Conservation (phyloP, 257 asterid species). For the Fraxinus anomala region DNA sequence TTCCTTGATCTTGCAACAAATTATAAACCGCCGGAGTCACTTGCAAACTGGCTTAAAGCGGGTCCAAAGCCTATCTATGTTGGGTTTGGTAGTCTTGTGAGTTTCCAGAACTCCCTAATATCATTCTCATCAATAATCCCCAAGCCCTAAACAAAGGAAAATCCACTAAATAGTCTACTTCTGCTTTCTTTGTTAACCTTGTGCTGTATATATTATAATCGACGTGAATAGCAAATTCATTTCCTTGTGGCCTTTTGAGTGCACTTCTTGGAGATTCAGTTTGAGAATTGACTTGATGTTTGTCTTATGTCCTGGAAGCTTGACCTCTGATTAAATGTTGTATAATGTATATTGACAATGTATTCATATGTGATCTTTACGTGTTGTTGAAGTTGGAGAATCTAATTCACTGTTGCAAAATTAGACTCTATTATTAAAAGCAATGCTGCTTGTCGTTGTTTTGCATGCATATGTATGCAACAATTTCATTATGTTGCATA, state of each 20-base stretch:
- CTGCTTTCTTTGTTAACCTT: not conserved
- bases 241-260: not conserved
- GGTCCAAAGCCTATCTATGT: constrained; percentile 5
- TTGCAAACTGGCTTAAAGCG: constrained; percentile 68
- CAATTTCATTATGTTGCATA: not conserved
- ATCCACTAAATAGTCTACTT: not conserved
- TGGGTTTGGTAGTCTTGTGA: constrained; percentile 28
- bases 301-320: not conserved
- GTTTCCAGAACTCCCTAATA: not conserved
- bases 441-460: not conserved
- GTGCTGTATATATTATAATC: not conserved
- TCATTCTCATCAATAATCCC: constrained; percentile 16
- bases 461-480: not conserved
- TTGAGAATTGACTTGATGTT: not conserved
- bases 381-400: not conserved
- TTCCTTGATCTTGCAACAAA: constrained; percentile 93
- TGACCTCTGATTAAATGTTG: constrained; percentile 1
- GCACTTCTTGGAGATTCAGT: not conserved
- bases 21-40: constrained; percentile 82
- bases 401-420: not conserved
- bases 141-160: constrained; percentile 13
- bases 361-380: not conserved
- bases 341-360: not conserved
- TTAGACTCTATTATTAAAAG: not conserved
- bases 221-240: not conserved